Base-by-base conservation (phyloP, 768 basidiomycete genomes). In the Boletus reticuloceps region DNA sequence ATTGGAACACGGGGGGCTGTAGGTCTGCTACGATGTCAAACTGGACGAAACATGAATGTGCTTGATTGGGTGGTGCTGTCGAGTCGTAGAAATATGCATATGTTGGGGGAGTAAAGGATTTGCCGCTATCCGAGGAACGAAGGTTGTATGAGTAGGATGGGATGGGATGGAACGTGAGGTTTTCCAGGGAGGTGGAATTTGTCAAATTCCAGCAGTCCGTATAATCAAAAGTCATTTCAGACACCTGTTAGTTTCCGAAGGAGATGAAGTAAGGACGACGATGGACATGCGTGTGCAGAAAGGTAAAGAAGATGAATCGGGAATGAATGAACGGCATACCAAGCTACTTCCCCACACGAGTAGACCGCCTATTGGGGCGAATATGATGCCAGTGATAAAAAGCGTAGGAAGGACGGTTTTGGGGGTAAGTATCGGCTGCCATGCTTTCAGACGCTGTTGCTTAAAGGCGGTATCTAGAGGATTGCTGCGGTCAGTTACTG, bases 401-500 rank as follows among this genome's bases (percentile, higher is more conserved):
- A 99, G 82, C 1, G 94, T 96, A 4, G 97, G 97, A 16, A 99
- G 82, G 20, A 99, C 97, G 2, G 94, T 97, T 74, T 95, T 95
- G 6, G 97, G 97, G 6, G 95, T 98, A 45, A 98, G 82, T 69
- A 99, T 98, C 10, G 97, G 97, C 80, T 99, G 97, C 97, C 97
- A 99, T 67, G 97, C 97, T 77, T 98, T 98, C 69, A 99, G 83
- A 53, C 97, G 89, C 74, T 99, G 97, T 72, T 99, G 97, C 76
- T 97, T 98, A 83, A 97, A 98, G 39, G 95, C 96, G 55, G 95
- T 98, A 74, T 98, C 94, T 97, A 14, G 53, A 16, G 46, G 13
- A 42, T 43, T 43, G 51, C 58, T 59, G 62, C 56, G 64, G 60
- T 59, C 48, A 56, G 43, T 20, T 48, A 25, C 47, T 19, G 19